Evolutionary conservation across 176 grass and related monocot species (phyloP).

Genomic region (Areca catechu): DNA sequence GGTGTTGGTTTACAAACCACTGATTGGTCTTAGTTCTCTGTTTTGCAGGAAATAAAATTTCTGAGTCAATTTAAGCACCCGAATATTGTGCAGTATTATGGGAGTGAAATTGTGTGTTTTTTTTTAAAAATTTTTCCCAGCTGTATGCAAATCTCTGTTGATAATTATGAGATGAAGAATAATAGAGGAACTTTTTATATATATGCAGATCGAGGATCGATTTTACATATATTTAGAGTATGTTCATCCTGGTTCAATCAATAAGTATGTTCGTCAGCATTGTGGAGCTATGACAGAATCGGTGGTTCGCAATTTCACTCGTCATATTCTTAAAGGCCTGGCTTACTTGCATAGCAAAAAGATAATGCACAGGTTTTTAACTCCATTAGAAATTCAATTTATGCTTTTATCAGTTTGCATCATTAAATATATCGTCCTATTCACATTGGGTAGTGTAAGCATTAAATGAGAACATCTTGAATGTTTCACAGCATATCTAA

Average conservation of each 20-base stretch:
- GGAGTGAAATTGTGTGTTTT: slow-evolving; percentile 73
- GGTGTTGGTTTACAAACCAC: slow-evolving; percentile 3
- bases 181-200: too few relatives aligned
- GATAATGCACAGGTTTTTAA: slow-evolving; percentile 62
- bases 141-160: too few relatives aligned
- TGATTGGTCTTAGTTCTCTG: slow-evolving; percentile 22
- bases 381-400: background rate
- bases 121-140: background rate
- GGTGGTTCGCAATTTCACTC: slow-evolving; percentile 86
- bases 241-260: slow-evolving; percentile 95
- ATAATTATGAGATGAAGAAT: too few relatives aligned
- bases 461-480: too few relatives aligned
- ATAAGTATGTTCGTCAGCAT: slow-evolving; percentile 85
- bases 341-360: slow-evolving; percentile 92
- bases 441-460: too few relatives aligned
- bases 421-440: too few relatives aligned
- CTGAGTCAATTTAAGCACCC: slow-evolving; percentile 90
- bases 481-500: background rate
- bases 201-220: slow-evolving; percentile 47
- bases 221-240: slow-evolving; percentile 99
- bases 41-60: slow-evolving; percentile 88
- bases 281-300: slow-evolving; percentile 91
- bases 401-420: too few relatives aligned
- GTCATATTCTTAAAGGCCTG: slow-evolving; percentile 88
- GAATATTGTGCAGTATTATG: slow-evolving; percentile 97